A percentile compares a stretch with the other conserved stretches of the same genome.
These are phyloP conservation scores for Flueggea neowawraea DNA, from an alignment of 441 rosid species.

Conservation along the genomic window DNA sequence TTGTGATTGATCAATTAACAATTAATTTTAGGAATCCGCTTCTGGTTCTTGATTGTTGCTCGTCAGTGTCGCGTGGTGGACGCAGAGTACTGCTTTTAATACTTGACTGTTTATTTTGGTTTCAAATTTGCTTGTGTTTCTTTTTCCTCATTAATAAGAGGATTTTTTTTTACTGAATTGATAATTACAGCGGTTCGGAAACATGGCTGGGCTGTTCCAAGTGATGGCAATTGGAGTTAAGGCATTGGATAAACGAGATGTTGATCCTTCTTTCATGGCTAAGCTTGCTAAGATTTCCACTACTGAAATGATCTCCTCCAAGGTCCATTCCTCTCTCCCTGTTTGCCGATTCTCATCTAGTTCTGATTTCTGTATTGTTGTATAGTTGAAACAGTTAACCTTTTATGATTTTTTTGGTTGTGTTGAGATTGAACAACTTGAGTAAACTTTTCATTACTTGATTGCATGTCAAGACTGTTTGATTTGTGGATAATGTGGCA, in stretches of 20 bases:
- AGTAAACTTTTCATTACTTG: not conserved
- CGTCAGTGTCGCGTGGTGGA: slow-evolving; percentile 85
- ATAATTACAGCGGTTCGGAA: slow-evolving; percentile 70
- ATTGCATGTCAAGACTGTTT: not conserved
- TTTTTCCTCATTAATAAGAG: not conserved
- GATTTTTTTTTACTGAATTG: slow-evolving; percentile 5
- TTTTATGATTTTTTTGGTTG: too few species aligned
- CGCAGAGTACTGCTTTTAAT: slow-evolving; percentile 52
- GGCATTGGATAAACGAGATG: slow-evolving; percentile 52
- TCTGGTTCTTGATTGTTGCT: slow-evolving; percentile 92
- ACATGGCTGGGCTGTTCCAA: slow-evolving; percentile 96
- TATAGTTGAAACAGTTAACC: too few species aligned
- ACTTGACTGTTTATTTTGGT: not conserved
- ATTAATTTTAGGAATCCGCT: slow-evolving; percentile 73
- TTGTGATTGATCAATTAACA: not conserved
- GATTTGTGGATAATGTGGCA: not conserved
- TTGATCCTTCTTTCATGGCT: slow-evolving; percentile 69
- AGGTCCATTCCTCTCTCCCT: slow-evolving; percentile 35
- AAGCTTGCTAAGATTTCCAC: slow-evolving; percentile 97
- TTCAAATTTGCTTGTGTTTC: not conserved
- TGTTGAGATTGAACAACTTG: not conserved
- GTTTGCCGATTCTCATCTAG: not conserved
- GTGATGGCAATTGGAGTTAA: slow-evolving; percentile 87
- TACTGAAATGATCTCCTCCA: slow-evolving; percentile 89
- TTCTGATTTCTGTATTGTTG: not conserved